Conservation (phyloP, 177 flowering plant species). For the Vitis hybrid region DNA sequence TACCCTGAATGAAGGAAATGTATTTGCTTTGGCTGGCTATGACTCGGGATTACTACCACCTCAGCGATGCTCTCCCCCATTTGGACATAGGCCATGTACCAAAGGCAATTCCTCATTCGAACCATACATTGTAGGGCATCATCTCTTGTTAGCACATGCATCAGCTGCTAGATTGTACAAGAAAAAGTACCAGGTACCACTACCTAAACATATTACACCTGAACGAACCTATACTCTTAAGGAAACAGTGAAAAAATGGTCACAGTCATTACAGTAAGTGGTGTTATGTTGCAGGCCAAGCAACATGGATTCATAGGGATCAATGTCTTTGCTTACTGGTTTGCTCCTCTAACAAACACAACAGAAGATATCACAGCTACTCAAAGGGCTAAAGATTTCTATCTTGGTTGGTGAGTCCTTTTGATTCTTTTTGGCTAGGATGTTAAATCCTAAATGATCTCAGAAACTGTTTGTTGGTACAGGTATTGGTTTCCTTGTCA, state of each 20-base stretch:
- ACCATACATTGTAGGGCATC: constrained; percentile 55
- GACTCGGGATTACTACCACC: constrained; percentile 47
- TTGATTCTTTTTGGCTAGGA: background rate
- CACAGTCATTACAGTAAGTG: background rate
- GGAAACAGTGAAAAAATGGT: background rate
- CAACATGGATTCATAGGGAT: constrained; percentile 65
- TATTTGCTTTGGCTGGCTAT: constrained; percentile 33
- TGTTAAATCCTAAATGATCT: too few species aligned
- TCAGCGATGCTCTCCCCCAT: constrained; percentile 41
- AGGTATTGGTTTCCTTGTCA: background rate
- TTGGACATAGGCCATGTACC: constrained; percentile 28
- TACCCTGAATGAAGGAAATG: constrained; percentile 63
- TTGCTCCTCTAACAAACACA: constrained; percentile 40
- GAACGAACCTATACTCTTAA: background rate
- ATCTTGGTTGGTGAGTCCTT: constrained; percentile 51
- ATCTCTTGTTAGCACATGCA: constrained; percentile 65
- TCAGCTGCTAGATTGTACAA: constrained; percentile 56
- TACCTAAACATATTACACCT: background rate
- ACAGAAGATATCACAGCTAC: constrained; percentile 48
- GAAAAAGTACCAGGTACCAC: constrained; percentile 51
- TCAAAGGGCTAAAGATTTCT: constrained; percentile 54
- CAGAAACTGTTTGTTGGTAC: too few species aligned
- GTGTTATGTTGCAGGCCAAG: constrained; percentile 35
- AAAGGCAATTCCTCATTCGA: constrained; percentile 64
- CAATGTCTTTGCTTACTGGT: constrained; percentile 29